Conservation (phyloP, 176 grass and related monocot genomes). For the Phoenix roebelenii region DNA sequence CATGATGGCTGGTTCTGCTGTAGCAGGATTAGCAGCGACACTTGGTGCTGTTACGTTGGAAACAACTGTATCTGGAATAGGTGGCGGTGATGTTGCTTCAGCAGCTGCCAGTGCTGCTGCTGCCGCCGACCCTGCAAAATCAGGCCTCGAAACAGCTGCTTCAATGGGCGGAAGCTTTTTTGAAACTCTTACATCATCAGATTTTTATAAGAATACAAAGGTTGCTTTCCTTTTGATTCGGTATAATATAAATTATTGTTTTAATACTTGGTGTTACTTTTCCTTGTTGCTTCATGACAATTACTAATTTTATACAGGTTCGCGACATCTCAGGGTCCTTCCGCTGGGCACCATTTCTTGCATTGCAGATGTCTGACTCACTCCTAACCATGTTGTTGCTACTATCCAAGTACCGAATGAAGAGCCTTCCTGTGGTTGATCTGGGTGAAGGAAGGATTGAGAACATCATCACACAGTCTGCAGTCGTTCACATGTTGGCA, state of each 20-base stretch:
- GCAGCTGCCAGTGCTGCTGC: neutral
- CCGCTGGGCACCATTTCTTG: constrained; percentile 95
- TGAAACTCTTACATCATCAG: constrained; percentile 77
- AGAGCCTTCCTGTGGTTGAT: constrained; percentile 89
- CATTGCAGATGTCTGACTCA: constrained; percentile 80
- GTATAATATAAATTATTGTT: neutral
- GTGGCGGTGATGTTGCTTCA: constrained; percentile 27
- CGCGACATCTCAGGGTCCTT: constrained; percentile 81
- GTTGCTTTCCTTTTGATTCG: constrained; percentile 16
- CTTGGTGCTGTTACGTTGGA: constrained; percentile 53
- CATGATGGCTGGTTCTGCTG: constrained; percentile 22
- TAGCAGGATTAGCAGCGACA: constrained; percentile 30
- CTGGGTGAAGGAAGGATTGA: constrained; percentile 75
- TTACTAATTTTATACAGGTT: constrained; percentile 32
- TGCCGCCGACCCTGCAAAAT: constrained; percentile 37
- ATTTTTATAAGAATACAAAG: constrained; percentile 99
- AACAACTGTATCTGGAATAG: constrained; percentile 37
- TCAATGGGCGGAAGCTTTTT: constrained; percentile 81
- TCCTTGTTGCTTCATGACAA: neutral
- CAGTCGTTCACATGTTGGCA: constrained; percentile 86
- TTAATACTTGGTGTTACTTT: constrained; percentile 15
- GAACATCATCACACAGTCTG: constrained; percentile 92
- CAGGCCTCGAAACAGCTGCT: constrained; percentile 13
- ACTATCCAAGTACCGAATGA: constrained; percentile 94
- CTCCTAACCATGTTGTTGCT: constrained; percentile 93